Evolutionary conservation across 2,329 filamentous ascomycete genomes (phyloP), one percentile per base, ranked within the genome.

Genomic region (Colletotrichum musae): DNA sequence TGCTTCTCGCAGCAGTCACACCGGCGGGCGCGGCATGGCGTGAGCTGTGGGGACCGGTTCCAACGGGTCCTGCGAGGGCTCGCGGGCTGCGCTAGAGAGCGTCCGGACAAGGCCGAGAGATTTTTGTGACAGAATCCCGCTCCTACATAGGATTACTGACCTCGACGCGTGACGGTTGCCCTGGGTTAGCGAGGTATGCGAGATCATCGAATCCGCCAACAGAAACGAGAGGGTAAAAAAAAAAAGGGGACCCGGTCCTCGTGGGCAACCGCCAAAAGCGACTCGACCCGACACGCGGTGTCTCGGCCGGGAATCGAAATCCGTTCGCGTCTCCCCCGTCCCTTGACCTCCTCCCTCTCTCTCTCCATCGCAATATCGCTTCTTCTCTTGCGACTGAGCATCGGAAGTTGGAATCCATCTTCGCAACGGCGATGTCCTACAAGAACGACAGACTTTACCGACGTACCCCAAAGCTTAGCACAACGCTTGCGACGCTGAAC

Each of bases 11-110:
- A 47, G 45, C 50, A 18, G 67, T 70, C 62, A 68, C 67, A 68
- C 58, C 52, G 57, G 67, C 47, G 57, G 18, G 67, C 57, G 57
- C 39, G 51, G 67, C 64, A 70, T 62, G 57, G 63, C 63, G 67
- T 68, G 63, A 70, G 57, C 39, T 54, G 58, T 63, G 67, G 66
- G 59, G 39, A 48, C 48, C 12, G 43, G n/a, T 65, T 48, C 61
- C 50, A 69, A 51, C 54, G 39, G 32, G 36, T 58, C 65, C 61
- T 24, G 48, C 21, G 21, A 48, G 61, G 48, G 50, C 41, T 54
- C 36, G 24, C 21, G 13, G 18, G 61, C 65, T 41, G 54, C 28
- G n/a, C 54, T 59, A 54, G 32, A 36, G 32, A 36, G 10, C 32
- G 32, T 36, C 32, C 54, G 61, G 48, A 43, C 26, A 51, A 66